Evolutionary conservation across 2,329 filamentous ascomycete species (phyloP).

Genomic region (Aspergillus tamarii): DNA sequence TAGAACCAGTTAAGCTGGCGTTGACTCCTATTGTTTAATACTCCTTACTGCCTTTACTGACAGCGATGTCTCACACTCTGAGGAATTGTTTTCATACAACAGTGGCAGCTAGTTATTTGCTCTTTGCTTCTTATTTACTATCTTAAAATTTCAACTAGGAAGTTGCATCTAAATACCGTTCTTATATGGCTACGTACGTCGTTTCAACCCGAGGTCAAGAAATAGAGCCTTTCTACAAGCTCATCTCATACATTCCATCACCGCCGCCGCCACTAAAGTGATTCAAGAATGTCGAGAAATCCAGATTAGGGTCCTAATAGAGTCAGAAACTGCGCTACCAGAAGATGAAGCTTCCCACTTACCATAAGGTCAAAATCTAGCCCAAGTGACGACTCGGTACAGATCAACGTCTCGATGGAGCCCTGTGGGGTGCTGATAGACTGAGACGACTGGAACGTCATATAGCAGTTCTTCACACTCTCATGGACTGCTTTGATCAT

Average conservation of each 20-base stretch:
- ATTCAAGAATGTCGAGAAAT: not conserved
- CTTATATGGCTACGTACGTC: not conserved
- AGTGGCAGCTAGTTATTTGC: not conserved
- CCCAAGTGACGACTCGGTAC: not conserved
- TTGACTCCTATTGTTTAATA: not conserved
- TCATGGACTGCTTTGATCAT: not conserved
- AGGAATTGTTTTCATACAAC: not conserved
- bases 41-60: not conserved
- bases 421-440: not conserved
- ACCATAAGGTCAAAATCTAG: not conserved
- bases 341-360: not conserved
- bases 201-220: not conserved
- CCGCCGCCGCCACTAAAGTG: not conserved
- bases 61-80: not conserved
- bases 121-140: not conserved
- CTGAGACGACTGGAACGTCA: constrained; percentile 1
- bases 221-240: not conserved
- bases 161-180: too few relatives aligned
- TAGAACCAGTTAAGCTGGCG: not conserved
- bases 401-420: not conserved
- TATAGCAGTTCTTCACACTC: not conserved
- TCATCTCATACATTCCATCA: not conserved
- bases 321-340: not conserved
- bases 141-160: not conserved
- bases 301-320: not conserved